Conservation (phyloP, 352 stramenopile species). For the Pythium phragmiticola region DNA sequence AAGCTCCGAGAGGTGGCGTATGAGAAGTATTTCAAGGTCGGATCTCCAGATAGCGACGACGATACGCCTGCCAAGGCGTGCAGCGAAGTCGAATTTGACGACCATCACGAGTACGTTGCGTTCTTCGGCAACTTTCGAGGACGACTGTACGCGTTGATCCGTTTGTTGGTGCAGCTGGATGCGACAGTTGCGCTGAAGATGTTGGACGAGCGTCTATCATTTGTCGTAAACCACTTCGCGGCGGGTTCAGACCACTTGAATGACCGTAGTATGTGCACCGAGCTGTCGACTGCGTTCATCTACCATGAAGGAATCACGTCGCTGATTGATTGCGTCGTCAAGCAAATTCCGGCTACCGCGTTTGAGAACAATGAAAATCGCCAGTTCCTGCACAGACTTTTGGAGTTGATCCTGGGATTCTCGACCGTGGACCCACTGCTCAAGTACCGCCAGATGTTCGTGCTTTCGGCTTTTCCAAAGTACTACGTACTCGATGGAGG, state of each 20-base stretch:
- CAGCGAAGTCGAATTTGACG: slow-evolving; percentile 69
- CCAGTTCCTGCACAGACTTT: slow-evolving; percentile 41
- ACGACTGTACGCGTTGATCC: slow-evolving; percentile 74
- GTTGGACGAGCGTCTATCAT: slow-evolving; percentile 54
- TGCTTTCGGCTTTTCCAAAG: slow-evolving; percentile 69
- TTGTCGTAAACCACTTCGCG: slow-evolving; percentile 51
- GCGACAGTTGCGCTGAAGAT: slow-evolving; percentile 48
- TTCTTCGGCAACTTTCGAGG: slow-evolving; percentile 83
- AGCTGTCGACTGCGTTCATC: slow-evolving; percentile 60
- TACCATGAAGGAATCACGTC: slow-evolving; percentile 78
- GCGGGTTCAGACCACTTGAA: slow-evolving; percentile 53
- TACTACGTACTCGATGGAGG: slow-evolving; percentile 66
- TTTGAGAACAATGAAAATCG: slow-evolving; percentile 44
- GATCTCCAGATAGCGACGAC: slow-evolving; percentile 59
- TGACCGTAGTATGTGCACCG: slow-evolving; percentile 47
- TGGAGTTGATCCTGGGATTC: slow-evolving; percentile 59
- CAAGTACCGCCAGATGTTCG: slow-evolving; percentile 72
- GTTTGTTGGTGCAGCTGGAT: slow-evolving; percentile 59
- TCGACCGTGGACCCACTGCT: slow-evolving; percentile 58
- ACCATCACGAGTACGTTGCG: slow-evolving; percentile 63
- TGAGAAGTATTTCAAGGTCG: slow-evolving; percentile 82
- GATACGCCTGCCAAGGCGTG: slow-evolving; percentile 39
- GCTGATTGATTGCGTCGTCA: slow-evolving; percentile 72
- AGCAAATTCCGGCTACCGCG: slow-evolving; percentile 51
- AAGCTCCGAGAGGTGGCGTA: slow-evolving; percentile 63